Base-by-base conservation (phyloP, 352 stramenopile genomes). In the Phytopythium oedochilum region DNA sequence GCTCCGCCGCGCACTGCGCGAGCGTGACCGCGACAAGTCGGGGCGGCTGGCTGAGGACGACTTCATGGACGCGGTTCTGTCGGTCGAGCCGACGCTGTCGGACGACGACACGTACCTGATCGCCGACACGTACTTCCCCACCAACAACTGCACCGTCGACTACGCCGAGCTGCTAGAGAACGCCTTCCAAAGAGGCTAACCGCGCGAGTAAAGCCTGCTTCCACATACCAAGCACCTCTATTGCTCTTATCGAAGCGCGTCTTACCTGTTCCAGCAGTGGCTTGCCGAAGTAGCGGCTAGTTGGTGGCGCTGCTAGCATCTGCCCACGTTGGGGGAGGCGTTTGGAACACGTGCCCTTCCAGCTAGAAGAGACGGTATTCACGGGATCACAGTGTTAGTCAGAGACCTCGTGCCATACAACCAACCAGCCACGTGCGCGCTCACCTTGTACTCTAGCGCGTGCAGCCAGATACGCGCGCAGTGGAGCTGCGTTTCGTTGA, bases 391-490 rank as follows among this genome's bases (percentile, higher is more conserved):
- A 2, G 28, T 1, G 26, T 45, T 31, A 61, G 22, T 68, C 17
- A 61, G 22, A 7, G 39, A 9, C 5, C 35, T 11, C 35, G 20
- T 2, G 17, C 10, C 25, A n/a, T 3, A 1, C 12, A 29, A 26
- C n/a, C 40, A n/a, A 26, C 20, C 8, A 10, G 10, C 12, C 22
- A n/a, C 22, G 47, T 43, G 29, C 35, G 45, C 23, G 2, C 60
- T 14, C 73, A 93, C 84, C 83, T 93, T 83, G 78, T 96, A 96
- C 59, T 92, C 73, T 43, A 94, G 64, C 15, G 86, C 86, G 50
- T 94, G 86, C 22, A 96, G 73, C 84, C 86, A 96, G 43, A 96
- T 94, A 44, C 86, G 80, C 8, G 79, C 80, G 55, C 84, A 94
- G 65, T 96, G 83, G 17, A 91, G 57, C 49, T 93, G 82, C n/a